Evolutionary conservation across 805 yeast species (phyloP), one percentile per base, ranked within the genome.

Genomic region (Hemisphaericaspora nanyangensis): DNA sequence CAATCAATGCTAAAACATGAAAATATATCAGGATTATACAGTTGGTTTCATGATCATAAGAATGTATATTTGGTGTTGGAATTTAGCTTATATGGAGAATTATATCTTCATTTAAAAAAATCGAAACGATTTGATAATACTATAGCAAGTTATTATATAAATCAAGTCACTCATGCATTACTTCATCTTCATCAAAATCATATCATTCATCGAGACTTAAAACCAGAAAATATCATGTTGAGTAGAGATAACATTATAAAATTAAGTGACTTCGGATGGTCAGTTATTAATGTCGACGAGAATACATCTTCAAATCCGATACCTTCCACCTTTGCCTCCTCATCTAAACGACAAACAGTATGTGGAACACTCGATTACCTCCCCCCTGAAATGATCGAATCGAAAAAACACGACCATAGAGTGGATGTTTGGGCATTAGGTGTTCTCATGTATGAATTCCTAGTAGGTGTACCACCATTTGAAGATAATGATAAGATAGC

Each of bases 401-500:
- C 85, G 1, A 80, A 76, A 49, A 85, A 80, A 8, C 93, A 91
- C 51, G 91, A 85, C 50, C 73, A 72, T 38, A 72, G 72, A 37
- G 95, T 88, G 0, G 99, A 91, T 56, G 74, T 84, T 3, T 91
- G 99, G 99, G 87, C 97, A 1, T 65, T 91, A 38, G 99, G 99
- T 0, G 80, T 91, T 2, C 60, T 91, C 27, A 74, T 89, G 45
- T 91, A 83, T 54, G 99, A 91, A 58, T 74, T 93, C 36, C 62
- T 91, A 2, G 89, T 84, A 4, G 98, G 97, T 0, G 70, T 73
- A 34, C 96, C 99, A 0, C 98, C 98, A 0, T 91, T 91, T 58
- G 96, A 89, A 56, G 96, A 86, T 48, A 72, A 71, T 20, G 80
- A 83, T 44, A 81, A 83, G 38, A 83, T 81, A 43, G 76, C 81